Percentiles rank a stretch among this genome's conserved stretches.
phyloP scores from a whole-genome alignment of 2,329 filamentous ascomycete species.

The Penicillium corylophilum region DNA sequence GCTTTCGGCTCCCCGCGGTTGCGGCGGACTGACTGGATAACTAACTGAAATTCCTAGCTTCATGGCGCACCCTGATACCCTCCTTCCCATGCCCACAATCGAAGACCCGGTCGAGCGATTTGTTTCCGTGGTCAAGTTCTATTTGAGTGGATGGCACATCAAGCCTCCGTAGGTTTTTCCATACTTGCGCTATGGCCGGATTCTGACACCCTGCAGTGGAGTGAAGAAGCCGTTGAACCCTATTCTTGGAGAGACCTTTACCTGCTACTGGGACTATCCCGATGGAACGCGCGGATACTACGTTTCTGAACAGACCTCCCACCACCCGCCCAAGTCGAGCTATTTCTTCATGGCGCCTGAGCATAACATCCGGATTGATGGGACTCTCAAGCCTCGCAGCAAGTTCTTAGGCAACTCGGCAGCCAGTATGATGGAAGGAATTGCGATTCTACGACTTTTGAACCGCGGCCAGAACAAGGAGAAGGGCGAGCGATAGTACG shows the following conservation, averaged over 20 bases:
- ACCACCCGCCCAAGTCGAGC: conserved; percentile 96
- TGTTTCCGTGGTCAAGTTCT: conserved; percentile 95
- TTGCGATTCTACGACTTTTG: conserved; percentile 77
- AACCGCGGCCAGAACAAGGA: conserved; percentile 67
- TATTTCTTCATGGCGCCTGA: conserved; percentile 98
- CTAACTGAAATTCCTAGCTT: conserved; percentile 61
- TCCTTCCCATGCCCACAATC: conserved; percentile 81
- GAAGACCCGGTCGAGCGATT: conserved; percentile 89
- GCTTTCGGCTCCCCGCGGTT: background rate
- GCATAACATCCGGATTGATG: conserved; percentile 91
- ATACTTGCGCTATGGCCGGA: background rate
- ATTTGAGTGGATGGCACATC: conserved; percentile 98
- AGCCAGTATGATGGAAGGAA: conserved; percentile 96
- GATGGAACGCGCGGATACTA: conserved; percentile 88
- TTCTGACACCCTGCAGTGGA: conserved; percentile 57
- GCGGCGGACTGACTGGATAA: background rate
- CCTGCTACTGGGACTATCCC: conserved; percentile 90
- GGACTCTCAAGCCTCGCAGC: conserved; percentile 89
- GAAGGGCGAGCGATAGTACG: conserved; percentile 82
- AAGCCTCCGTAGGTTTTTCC: conserved; percentile 75
- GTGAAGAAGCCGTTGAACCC: conserved; percentile 99
- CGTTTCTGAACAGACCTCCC: conserved; percentile 94
- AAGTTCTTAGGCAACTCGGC: conserved; percentile 96
- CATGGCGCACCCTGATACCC: conserved; percentile 97
- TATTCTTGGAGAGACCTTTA: conserved; percentile 90